A percentile compares a stretch with the other conserved stretches of the same genome.
Evolutionary conservation across 1,284 basidiomycete genomes (phyloP).

Genomic region (Golubevia pallescens): DNA sequence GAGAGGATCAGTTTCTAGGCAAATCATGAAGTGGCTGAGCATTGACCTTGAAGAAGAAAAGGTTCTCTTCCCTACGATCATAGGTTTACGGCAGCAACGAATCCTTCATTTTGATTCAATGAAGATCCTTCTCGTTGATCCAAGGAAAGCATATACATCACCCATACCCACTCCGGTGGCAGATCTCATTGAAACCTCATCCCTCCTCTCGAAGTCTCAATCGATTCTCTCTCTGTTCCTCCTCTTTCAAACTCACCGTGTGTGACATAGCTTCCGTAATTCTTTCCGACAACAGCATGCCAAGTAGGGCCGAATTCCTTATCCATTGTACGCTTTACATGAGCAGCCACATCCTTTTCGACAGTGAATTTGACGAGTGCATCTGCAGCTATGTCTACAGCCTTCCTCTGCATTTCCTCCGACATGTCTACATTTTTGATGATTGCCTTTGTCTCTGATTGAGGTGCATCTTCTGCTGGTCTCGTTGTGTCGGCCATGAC

Average conservation of each 20-base stretch:
- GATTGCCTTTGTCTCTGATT: slow-evolving; percentile 74
- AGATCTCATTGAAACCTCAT: no score
- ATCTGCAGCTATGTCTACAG: slow-evolving; percentile 81
- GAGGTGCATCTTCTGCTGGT: background rate
- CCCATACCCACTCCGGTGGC: no score
- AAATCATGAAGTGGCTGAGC: no score
- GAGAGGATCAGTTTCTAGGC: no score
- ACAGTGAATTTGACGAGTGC: slow-evolving; percentile 89
- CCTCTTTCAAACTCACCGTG: slow-evolving; percentile 74
- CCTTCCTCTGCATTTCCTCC: slow-evolving; percentile 92
- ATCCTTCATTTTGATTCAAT: no score
- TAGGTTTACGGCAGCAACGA: no score
- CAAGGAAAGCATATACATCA: no score
- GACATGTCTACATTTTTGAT: slow-evolving; percentile 98
- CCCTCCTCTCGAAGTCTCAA: no score
- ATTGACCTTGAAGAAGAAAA: no score
- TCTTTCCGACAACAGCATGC: slow-evolving; percentile 97
- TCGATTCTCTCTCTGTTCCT: no score
- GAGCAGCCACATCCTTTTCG: slow-evolving; percentile 96
- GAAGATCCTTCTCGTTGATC: no score
- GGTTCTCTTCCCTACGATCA: no score
- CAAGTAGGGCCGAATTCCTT: slow-evolving; percentile 87
- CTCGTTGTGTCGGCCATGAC: background rate
- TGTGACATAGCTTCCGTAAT: slow-evolving; percentile 96
- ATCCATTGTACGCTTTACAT: slow-evolving; percentile 98